Base-by-base conservation (phyloP, 2,329 filamentous ascomycete species). In the Diaporthe sp. region DNA sequence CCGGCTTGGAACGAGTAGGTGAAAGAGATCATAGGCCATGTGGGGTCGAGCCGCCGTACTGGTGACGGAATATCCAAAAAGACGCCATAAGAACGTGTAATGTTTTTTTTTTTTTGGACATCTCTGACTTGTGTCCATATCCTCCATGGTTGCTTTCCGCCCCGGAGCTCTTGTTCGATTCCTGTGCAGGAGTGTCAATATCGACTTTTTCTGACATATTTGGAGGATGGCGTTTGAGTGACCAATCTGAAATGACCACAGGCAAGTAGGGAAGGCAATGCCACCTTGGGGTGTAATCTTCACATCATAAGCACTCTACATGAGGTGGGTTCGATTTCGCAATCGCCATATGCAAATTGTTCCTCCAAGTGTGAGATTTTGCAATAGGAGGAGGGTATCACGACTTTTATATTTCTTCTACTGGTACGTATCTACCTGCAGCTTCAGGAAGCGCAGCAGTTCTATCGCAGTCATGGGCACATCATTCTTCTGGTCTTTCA, bases 351-450 rank as follows among this genome's bases (percentile, higher is more conserved):
- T 15, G 31, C 22, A 55, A 5, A 12, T 17, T 12, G 20, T 17
- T 31, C 37, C 7, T 51, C 1, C 4, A 10, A 47, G 22, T 9
- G 20, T 2, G 22, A n/a, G 22, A 13, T 2, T 22, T 10, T 37
- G 8, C n/a, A 10, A 34, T 12, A 20, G n/a, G 34, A 28, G 42
- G 31, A 51, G 58, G 55, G 49, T 72, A 72, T 76, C 75, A 73
- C 13, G 8, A 75, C 68, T 75, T 68, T 72, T 68, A 47, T 5
- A 22, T 60, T 73, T 65, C 72, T 72, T 76, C 80, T 86, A 91
- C 79, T 88, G 82, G 79, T 89, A 90, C 70, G 84, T 84, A 74
- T 86, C 85, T 75, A 86, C 86, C 82, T 87, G 87, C 55, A 82
- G 79, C 78, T 83, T 85, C 79, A 91, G 85, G 79, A 85, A 84